Evolutionary conservation across 2,329 filamentous ascomycete genomes (phyloP).

Genomic region (Falciphora oryzae): DNA sequence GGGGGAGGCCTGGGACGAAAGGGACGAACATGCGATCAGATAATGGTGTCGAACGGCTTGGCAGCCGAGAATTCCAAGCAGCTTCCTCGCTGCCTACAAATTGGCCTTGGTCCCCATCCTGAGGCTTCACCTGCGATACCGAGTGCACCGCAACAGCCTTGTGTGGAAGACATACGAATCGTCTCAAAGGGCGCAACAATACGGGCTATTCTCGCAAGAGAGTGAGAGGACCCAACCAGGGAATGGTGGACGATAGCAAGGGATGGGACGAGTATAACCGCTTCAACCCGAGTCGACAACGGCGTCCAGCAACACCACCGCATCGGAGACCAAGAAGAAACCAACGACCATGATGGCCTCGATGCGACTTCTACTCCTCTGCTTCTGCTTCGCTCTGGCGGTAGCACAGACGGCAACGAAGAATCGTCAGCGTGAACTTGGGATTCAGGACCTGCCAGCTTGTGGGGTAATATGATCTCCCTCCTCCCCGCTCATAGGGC

Average conservation of each 20-base stretch:
- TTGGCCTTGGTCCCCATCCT: too few species aligned
- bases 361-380: not conserved
- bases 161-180: not conserved
- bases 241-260: not conserved
- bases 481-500: too few species aligned
- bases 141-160: too few species aligned
- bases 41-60: not conserved
- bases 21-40: not conserved
- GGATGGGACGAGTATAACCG: not conserved
- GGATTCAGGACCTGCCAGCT: not conserved
- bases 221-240: not conserved
- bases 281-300: not conserved
- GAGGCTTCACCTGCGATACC: not conserved
- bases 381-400: not conserved
- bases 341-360: not conserved
- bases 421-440: not conserved
- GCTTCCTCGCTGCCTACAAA: not conserved
- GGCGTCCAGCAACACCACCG: not conserved
- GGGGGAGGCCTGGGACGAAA: not conserved
- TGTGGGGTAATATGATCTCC: not conserved
- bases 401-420: not conserved
- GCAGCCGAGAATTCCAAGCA: not conserved
- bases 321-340: not conserved
- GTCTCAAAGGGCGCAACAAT: not conserved
- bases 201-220: too few species aligned